These are phyloP conservation scores for Colletotrichum sp. DNA, from an alignment of 2,329 filamentous ascomycete genomes.

Conservation along the genomic window DNA sequence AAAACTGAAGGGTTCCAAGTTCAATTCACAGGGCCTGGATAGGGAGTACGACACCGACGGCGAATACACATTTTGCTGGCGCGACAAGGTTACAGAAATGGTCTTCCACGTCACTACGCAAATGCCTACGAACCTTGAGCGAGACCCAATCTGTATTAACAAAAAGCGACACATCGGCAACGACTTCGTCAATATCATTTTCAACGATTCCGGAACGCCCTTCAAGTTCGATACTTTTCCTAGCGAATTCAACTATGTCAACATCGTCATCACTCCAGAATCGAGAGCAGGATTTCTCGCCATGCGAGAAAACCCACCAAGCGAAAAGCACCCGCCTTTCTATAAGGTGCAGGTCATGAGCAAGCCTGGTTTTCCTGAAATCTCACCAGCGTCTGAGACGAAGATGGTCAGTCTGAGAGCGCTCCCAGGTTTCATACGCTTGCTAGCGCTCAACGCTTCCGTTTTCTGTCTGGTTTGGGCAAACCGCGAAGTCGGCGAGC, in stretches of 20 bases:
- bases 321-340: slow-evolving; percentile 58
- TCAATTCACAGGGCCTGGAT: slow-evolving; percentile 94
- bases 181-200: slow-evolving; percentile 97
- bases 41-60: slow-evolving; percentile 80
- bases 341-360: slow-evolving; percentile 92
- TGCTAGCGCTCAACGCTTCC: slow-evolving; percentile 90
- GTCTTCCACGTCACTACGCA: slow-evolving; percentile 96
- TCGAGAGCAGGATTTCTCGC: slow-evolving; percentile 79
- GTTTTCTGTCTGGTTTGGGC: slow-evolving; percentile 94
- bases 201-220: slow-evolving; percentile 91
- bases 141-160: slow-evolving; percentile 75
- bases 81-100: slow-evolving; percentile 92
- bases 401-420: slow-evolving; percentile 88
- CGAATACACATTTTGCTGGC: slow-evolving; percentile 90
- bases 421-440: slow-evolving; percentile 83
- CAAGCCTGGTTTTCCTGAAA: slow-evolving; percentile 86
- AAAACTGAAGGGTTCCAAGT: slow-evolving; percentile 79
- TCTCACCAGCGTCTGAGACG: slow-evolving; percentile 86
- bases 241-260: slow-evolving; percentile 94
- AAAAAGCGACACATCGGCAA: slow-evolving; percentile 98
- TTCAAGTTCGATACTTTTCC: slow-evolving; percentile 93
- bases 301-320: slow-evolving; percentile 49
- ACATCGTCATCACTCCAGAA: slow-evolving; percentile 93
- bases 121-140: slow-evolving; percentile 88
- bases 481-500: slow-evolving; percentile 76